Percentiles rank a stretch among this genome's conserved stretches.
These are phyloP conservation scores for Rostrohypoxylon terebratum DNA, from an alignment of 495 filamentous ascomycete species.

Conservation along the genomic window DNA sequence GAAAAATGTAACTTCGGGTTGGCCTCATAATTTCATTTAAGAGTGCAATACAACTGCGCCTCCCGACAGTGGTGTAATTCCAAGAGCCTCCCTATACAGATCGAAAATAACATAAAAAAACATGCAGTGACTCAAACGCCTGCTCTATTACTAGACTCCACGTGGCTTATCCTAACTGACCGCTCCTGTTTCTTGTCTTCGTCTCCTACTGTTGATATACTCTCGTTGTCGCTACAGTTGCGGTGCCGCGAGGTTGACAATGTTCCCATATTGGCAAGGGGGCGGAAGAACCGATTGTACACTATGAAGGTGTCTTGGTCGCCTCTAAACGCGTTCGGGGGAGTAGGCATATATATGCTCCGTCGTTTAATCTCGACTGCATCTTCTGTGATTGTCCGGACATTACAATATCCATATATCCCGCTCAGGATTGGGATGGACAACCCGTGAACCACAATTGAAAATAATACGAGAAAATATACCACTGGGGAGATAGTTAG, in stretches of 20 bases:
- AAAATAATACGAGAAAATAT: constrained; percentile 70
- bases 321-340: constrained; percentile 62
- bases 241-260: constrained; percentile 41
- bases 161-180: constrained; percentile 5
- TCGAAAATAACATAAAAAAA: background rate
- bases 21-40: constrained; percentile 13
- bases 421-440: constrained; percentile 65
- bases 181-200: constrained; percentile 28
- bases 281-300: constrained; percentile 68
- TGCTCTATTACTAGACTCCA: constrained; percentile 1
- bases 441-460: constrained; percentile 68
- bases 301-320: constrained; percentile 58
- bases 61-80: background rate
- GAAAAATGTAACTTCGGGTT: background rate
- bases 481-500: constrained; percentile 53
- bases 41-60: background rate
- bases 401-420: constrained; percentile 59
- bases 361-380: constrained; percentile 62
- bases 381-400: constrained; percentile 64
- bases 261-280: constrained; percentile 44
- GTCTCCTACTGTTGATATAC: constrained; percentile 1
- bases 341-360: constrained; percentile 62
- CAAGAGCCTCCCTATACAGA: background rate
- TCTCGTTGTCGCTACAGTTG: constrained; percentile 26
- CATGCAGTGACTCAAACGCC: background rate